Conservation (phyloP, 2,329 filamentous ascomycete genomes). For the Hysterium pulicare region DNA sequence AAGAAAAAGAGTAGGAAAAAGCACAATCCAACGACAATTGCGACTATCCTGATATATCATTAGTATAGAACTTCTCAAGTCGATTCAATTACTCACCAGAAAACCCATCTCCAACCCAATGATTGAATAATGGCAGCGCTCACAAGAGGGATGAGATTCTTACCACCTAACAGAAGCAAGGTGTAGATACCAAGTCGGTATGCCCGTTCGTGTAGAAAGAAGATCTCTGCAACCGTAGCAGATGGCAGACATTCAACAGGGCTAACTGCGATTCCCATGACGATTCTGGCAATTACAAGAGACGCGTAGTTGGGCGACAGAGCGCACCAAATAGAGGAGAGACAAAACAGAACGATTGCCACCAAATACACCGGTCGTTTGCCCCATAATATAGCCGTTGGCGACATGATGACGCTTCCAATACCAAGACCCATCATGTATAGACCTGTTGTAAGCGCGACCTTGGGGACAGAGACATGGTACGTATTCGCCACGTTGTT, state of each 20-base stretch:
- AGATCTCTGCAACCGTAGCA: constrained; percentile 93
- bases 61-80: neutral
- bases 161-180: constrained; percentile 79
- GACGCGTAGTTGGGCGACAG: constrained; percentile 77
- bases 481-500: constrained; percentile 69
- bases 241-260: constrained; percentile 91
- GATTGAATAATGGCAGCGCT: constrained; percentile 79
- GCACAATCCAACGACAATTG: constrained; percentile 72
- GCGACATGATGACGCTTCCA: constrained; percentile 79
- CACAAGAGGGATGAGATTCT: constrained; percentile 84
- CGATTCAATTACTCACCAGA: constrained; percentile 59
- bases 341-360: constrained; percentile 72
- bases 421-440: constrained; percentile 93
- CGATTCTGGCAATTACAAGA: constrained; percentile 74
- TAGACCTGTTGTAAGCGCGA: constrained; percentile 83
- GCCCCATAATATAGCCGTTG: constrained; percentile 85
- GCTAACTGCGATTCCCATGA: constrained; percentile 84
- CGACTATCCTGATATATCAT: constrained; percentile 61
- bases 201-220: constrained; percentile 89
- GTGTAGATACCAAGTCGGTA: constrained; percentile 94
- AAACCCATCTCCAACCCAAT: constrained; percentile 84
- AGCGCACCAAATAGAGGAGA: constrained; percentile 79
- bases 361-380: constrained; percentile 87
- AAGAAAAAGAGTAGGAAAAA: constrained; percentile 77
- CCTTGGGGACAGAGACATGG: constrained; percentile 64